Evolutionary conservation across 2,329 filamentous ascomycete species (phyloP).

Genomic region (Fusarium staphyleae): DNA sequence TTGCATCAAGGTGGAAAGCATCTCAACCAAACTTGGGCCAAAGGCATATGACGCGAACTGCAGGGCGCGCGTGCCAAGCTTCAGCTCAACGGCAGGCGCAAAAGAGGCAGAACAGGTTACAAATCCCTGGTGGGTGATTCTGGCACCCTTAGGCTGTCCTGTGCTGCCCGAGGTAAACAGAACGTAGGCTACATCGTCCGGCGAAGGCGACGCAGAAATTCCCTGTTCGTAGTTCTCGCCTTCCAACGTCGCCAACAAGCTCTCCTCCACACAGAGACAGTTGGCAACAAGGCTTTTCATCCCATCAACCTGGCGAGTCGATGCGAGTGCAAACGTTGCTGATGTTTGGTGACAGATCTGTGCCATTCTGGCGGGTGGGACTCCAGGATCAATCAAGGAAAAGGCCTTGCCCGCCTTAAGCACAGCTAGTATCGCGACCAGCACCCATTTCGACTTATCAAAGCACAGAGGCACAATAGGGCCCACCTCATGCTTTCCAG

Average conservation of each 20-base stretch:
- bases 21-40: constrained; percentile 24
- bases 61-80: constrained; percentile 8
- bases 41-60: constrained; percentile 33
- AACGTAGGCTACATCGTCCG: no score
- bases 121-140: constrained; percentile 10
- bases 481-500: no score
- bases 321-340: constrained; percentile 1
- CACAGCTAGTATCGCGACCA: constrained; percentile 8
- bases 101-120: neutral
- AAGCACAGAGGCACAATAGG: constrained; percentile 10
- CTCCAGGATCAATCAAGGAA: constrained; percentile 1
- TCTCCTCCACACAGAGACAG: no score
- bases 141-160: constrained; percentile 29
- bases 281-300: no score
- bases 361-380: neutral
- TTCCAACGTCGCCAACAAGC: no score
- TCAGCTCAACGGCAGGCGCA: neutral
- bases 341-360: constrained; percentile 1
- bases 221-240: no score
- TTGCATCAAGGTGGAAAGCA: constrained; percentile 15
- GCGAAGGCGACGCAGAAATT: no score
- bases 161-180: constrained; percentile 38
- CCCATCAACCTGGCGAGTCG: no score
- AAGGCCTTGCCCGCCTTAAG: constrained; percentile 13
- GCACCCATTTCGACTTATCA: constrained; percentile 23